phyloP scores from a whole-genome alignment of 345 rosid species.

The Mangifera indica region DNA sequence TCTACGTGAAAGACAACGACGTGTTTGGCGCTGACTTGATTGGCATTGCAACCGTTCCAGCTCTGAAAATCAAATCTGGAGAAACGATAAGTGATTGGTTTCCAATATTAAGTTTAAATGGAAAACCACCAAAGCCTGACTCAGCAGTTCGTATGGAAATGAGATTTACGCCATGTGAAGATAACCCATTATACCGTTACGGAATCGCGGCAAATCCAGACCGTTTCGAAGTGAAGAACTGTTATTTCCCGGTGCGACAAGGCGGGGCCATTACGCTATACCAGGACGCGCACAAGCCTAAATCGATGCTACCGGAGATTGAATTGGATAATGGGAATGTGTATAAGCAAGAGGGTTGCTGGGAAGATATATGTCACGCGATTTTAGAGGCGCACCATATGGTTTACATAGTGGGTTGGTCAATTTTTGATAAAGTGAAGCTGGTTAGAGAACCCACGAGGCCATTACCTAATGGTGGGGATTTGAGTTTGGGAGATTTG shows the following conservation, averaged over 20 bases:
- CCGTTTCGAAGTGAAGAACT: conserved; percentile 37
- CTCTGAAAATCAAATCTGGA: conserved; percentile 35
- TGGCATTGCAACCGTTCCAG: conserved; percentile 55
- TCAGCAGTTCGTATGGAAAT: conserved; percentile 62
- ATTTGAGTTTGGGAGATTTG: conserved; percentile 67
- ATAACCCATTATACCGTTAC: conserved; percentile 36
- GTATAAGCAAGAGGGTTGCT: conserved; percentile 57
- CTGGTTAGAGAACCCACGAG: conserved; percentile 62
- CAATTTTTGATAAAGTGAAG: conserved; percentile 71
- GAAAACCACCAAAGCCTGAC: conserved; percentile 68
- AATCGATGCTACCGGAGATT: conserved; percentile 46
- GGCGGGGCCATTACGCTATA: conserved; percentile 67
- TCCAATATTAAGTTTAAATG: conserved; percentile 45
- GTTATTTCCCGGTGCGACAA: conserved; percentile 68
- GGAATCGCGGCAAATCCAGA: conserved; percentile 44
- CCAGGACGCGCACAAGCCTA: conserved; percentile 78
- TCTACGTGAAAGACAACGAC: conserved; percentile 76
- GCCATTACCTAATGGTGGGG: conserved; percentile 59
- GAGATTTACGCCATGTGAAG: conserved; percentile 50
- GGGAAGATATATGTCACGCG: conserved; percentile 92
- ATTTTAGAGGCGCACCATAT: conserved; percentile 82
- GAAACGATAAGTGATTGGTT: conserved; percentile 63
- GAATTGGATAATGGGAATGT: conserved; percentile 53
- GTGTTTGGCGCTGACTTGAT: conserved; percentile 77
- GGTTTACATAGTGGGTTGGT: conserved; percentile 83